These are phyloP conservation scores for Entomophthora muscae DNA, from an alignment of 371 early-diverging fungal species.

Conservation along the genomic window DNA sequence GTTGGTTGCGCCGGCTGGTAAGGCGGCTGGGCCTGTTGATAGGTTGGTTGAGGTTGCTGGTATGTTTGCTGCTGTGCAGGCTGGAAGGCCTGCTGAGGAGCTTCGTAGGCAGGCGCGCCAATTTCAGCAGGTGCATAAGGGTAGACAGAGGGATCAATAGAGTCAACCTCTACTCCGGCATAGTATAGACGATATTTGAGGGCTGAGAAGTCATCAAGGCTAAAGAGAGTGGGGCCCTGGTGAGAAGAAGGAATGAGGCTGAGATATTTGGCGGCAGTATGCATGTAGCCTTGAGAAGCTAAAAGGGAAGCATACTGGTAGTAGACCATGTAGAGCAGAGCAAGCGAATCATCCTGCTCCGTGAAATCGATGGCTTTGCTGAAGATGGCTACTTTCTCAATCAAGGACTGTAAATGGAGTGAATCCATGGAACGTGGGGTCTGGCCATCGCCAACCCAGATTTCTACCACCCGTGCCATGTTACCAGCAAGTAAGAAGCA, in stretches of 20 bases:
- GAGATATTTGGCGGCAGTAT: slow-evolving; percentile 54
- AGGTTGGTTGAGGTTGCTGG: slow-evolving; percentile 1
- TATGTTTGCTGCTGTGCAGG: slow-evolving; percentile 14
- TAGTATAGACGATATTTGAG: slow-evolving; percentile 59
- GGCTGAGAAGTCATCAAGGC: slow-evolving; percentile 36
- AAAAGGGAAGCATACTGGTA: slow-evolving; percentile 69
- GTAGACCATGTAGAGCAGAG: slow-evolving; percentile 65
- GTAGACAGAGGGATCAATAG: slow-evolving; percentile 29
- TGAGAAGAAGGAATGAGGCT: slow-evolving; percentile 46
- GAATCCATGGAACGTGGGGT: slow-evolving; percentile 19
- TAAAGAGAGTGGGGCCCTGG: slow-evolving; percentile 13
- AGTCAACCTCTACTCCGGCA: slow-evolving; percentile 29
- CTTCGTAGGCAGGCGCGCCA: slow-evolving; percentile 9
- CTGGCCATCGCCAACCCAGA: slow-evolving; percentile 52
- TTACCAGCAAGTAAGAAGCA: slow-evolving; percentile 85
- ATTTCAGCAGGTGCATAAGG: slow-evolving; percentile 42
- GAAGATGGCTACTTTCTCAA: slow-evolving; percentile 85
- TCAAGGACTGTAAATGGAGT: slow-evolving; percentile 49
- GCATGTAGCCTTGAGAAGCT: slow-evolving; percentile 53
- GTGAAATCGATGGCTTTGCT: slow-evolving; percentile 72
- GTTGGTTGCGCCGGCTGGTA: slow-evolving; percentile 3
- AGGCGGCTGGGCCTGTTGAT: slow-evolving; percentile 13
- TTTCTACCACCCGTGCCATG: slow-evolving; percentile 58
- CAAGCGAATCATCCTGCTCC: slow-evolving; percentile 18
- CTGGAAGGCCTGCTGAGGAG: background rate